Conservation (phyloP, 2,329 filamentous ascomycete species). For the Verticillium nubilum region DNA sequence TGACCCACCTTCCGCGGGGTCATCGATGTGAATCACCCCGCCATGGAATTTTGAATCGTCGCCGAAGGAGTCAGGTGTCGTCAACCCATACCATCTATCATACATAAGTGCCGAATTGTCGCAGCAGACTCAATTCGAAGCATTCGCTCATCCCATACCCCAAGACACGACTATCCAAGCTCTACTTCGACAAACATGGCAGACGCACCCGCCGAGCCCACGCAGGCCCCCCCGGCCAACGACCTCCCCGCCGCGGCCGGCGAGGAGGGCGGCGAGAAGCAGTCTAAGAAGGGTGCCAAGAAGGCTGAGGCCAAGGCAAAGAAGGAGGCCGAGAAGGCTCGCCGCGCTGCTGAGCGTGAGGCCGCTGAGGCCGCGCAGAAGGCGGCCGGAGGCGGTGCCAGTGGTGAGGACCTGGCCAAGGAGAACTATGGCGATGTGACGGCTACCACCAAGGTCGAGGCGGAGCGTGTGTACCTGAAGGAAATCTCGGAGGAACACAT, state of each 20-base stretch:
- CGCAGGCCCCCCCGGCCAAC: constrained; percentile 14
- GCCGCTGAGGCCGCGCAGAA: constrained; percentile 64
- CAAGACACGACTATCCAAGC: background rate
- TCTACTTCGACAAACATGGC: constrained; percentile 23
- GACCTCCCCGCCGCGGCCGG: constrained; percentile 17
- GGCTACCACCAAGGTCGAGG: constrained; percentile 50
- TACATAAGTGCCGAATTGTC: background rate
- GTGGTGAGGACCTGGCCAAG: constrained; percentile 59
- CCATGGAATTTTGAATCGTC: constrained; percentile 7
- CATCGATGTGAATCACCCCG: constrained; percentile 6
- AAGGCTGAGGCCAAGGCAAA: constrained; percentile 83
- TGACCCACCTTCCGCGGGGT: constrained; percentile 4
- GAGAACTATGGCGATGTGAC: constrained; percentile 75
- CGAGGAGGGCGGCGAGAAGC: constrained; percentile 10
- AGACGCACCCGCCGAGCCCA: constrained; percentile 23
- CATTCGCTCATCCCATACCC: background rate
- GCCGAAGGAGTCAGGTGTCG: background rate
- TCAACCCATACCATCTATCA: background rate
- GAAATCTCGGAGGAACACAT: constrained; percentile 59
- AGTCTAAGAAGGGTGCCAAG: constrained; percentile 77
- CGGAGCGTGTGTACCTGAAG: constrained; percentile 54
- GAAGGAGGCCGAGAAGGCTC: constrained; percentile 78
- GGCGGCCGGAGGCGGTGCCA: constrained; percentile 57
- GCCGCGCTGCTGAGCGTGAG: constrained; percentile 41
- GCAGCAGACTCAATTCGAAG: background rate